Evolutionary conservation across 2,329 filamentous ascomycete species (phyloP), one percentile per base, ranked within the genome.

Genomic region (Xylariaceae sp.): DNA sequence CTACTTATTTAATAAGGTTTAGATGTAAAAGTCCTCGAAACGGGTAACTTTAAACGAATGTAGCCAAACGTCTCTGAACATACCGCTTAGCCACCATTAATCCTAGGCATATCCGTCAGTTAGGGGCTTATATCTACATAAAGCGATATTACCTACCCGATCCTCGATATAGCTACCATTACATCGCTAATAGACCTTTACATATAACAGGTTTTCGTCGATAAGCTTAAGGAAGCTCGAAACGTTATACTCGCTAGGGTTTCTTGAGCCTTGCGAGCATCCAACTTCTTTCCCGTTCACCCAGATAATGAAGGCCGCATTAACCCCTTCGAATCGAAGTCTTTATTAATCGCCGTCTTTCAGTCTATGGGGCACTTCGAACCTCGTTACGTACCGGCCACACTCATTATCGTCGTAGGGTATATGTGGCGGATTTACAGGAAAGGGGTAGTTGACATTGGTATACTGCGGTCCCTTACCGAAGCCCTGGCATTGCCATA

Each of bases 91-190:
- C 72, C 77, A 78, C 77, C 80, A 83, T 54, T 83, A 75, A 47
- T 83, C 77, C 53, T 70, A 9, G 8, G n/a, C 29, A 19, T 9
- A 19, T 49, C 33, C 44, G 38, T 37, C 30, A n/a, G 4, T 25
- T 22, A 7, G 4, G 5, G 17, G 23, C 14, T 29, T 14, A 4
- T 21, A 11, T 42, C 13, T 8, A 13, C 21, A 3, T 14, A n/a
- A 15, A 16, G 16, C 23, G 19, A 17, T 19, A 11, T 19, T 32
- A 45, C 50, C 21, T 33, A 58, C 57, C 46, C 72, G 78, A 40
- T 84, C 80, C 48, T 86, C 81, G 22, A 85, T 73, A 41, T 85
- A 85, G 15, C 72, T 78, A 3, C 80, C 82, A 48, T 86, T 77
- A 21, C 75, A 84, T 45, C 75, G 75, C 52, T 86, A 80, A 40